Base-by-base conservation (phyloP, 2,329 filamentous ascomycete species). In the Penicillium sclerotiorum region DNA sequence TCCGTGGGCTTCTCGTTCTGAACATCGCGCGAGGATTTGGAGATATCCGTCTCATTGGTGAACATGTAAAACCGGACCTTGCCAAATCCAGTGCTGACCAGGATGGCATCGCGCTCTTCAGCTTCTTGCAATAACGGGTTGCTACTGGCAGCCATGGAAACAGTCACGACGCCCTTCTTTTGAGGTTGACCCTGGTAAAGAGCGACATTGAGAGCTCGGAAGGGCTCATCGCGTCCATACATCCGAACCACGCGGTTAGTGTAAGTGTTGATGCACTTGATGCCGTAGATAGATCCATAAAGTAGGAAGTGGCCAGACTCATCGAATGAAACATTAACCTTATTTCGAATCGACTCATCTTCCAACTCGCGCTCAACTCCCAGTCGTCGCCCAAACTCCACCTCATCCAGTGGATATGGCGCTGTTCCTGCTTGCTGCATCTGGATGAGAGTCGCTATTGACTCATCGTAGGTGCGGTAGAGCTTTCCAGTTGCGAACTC, bases 21-120 rank as follows among this genome's bases (percentile, higher is more conserved):
- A 9, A 99, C 81, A 68, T 99, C 94, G 59, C 94, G 86, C 28
- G 87, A 86, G 7, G 88, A 87, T 70, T 93, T 95, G 59, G 86
- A 87, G 44, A 94, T 81, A 20, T 90, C 88, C 30, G 86, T 83
- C 32, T 96, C 89, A 69, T 96, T 95, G 28, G 90, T 96, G 72
- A 96, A 99, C 85, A 97, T 91, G 80, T 96, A 99, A 75, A 99
- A 99, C 33, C 95, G 88, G 22, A 88, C 83, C 73, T 96, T 97
- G 55, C 86, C 88, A 38, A 89, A 86, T 0, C 86, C 93, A 0
- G 94, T 97, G 8, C 83, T 81, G 37, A 95, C 82, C 7, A 99
- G 78, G 65, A 97, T 93, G 0, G 95, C 92, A 67, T 99, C 94
- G 53, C 92, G 83, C 17, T 85, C 84, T 72, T 96, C 93, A 1